Base-by-base conservation (phyloP, 306 rosid genomes). In the Vachellia pachyceras region DNA sequence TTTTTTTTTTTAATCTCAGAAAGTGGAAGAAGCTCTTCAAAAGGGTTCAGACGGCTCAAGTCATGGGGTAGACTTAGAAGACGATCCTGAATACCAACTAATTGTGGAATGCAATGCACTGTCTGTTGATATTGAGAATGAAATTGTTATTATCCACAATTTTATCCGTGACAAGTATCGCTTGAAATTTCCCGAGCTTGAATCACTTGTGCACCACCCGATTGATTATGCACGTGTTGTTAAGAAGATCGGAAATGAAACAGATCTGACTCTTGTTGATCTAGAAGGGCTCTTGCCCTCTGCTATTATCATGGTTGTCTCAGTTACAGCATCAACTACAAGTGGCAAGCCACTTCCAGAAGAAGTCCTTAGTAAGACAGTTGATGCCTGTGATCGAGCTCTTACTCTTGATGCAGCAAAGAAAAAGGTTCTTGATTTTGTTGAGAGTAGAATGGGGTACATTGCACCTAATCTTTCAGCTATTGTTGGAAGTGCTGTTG, bases 261-360 rank as follows among this genome's bases (percentile, higher is more conserved):
- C 89, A 89, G 99, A 95, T 79, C 82, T 90, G 47, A 95, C 99
- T 63, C 94, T 95, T 78, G 99, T 95, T 69, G 97, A 95, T 90
- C 85, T 93, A 36, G 97, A 95, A 90, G 99, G 99, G 29, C 93
- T 95, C 69, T 81, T 95, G 72, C 99, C 99, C 63, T 95, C 98
- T 0, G 98, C 99, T 76, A 85, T 89, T 79, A 93, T 93, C 75
- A 93, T 95, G 98, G 99, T 91, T 83, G 98, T 95, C 66, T 95
- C 99, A 44, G 97, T 95, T 81, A 95, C 99, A 13, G 98, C 98
- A 37, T 95, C 99, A 36, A 95, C 99, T 63, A 95, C 99, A 10
- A 90, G 96, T 86, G 99, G 99, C 65, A 95, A 95, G 89, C 99
- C 99, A 11, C 99, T 93, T 73, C 97, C 92, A 0, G 97, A 95